These are phyloP conservation scores for Neurospora sp. DNA, from an alignment of 495 filamentous ascomycete genomes.

Conservation along the genomic window DNA sequence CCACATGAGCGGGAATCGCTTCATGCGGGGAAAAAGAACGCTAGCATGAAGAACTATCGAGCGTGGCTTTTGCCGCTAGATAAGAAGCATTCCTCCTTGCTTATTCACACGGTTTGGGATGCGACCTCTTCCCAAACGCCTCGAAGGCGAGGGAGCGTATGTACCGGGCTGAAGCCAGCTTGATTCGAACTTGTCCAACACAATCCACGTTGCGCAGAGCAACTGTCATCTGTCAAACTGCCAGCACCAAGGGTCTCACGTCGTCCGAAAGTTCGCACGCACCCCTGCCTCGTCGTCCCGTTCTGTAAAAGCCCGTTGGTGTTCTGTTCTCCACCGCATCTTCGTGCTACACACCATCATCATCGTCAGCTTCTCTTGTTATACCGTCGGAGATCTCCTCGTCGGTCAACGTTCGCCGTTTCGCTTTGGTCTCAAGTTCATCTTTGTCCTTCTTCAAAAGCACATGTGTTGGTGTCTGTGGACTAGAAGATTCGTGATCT, in stretches of 20 bases:
- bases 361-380: background rate
- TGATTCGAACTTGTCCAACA: background rate
- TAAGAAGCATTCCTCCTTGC: background rate
- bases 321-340: background rate
- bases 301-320: background rate
- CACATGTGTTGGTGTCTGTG: background rate
- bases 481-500: background rate
- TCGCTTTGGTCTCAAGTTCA: background rate
- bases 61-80: background rate
- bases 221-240: background rate
- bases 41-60: background rate
- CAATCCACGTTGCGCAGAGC: background rate
- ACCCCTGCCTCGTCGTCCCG: background rate
- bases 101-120: background rate
- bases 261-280: background rate
- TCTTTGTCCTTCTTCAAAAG: background rate
- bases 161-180: background rate
- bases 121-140: background rate
- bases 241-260: background rate
- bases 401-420: background rate
- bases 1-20: background rate
- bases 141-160: background rate
- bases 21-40: background rate
- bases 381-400: background rate
- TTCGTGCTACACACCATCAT: background rate